Percentiles rank a stretch among this genome's conserved stretches.
These are phyloP conservation scores for Russula brevipes DNA, from an alignment of 768 basidiomycete species.

Conservation along the genomic window DNA sequence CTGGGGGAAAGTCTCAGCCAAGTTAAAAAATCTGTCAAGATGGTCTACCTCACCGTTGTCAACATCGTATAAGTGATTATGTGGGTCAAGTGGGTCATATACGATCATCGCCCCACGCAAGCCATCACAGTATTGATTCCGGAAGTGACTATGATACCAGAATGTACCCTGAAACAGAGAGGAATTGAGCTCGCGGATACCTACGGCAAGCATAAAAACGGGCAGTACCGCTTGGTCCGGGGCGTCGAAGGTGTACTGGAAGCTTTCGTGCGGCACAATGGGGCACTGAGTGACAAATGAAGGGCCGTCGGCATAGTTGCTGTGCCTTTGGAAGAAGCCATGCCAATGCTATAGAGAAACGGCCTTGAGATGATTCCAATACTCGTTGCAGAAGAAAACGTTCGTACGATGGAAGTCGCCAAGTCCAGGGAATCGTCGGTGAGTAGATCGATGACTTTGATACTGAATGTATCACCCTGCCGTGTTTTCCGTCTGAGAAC, in stretches of 20 bases:
- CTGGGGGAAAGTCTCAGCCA: background rate
- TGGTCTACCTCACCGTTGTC: background rate
- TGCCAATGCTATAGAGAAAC: constrained; percentile 26
- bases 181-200: background rate
- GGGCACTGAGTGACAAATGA: constrained; percentile 27
- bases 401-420: constrained; percentile 18
- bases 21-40: too few relatives aligned
- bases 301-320: constrained; percentile 21
- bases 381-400: background rate
- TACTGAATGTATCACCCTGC: constrained; percentile 3
- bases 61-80: background rate
- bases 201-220: background rate
- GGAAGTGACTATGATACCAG: background rate
- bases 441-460: constrained; percentile 9
- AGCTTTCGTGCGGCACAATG: constrained; percentile 21
- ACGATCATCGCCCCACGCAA: background rate
- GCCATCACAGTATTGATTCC: background rate
- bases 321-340: constrained; percentile 23
- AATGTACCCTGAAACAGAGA: background rate
- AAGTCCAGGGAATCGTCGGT: background rate
- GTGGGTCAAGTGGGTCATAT: background rate
- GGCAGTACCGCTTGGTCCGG: constrained; percentile 13
- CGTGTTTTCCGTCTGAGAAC: background rate
- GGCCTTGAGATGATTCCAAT: background rate
- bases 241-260: constrained; percentile 17